A percentile compares a stretch with the other conserved stretches of the same genome.
These are phyloP conservation scores for Rosa lucieae DNA, from an alignment of 306 rosid genomes.

Conservation along the genomic window DNA sequence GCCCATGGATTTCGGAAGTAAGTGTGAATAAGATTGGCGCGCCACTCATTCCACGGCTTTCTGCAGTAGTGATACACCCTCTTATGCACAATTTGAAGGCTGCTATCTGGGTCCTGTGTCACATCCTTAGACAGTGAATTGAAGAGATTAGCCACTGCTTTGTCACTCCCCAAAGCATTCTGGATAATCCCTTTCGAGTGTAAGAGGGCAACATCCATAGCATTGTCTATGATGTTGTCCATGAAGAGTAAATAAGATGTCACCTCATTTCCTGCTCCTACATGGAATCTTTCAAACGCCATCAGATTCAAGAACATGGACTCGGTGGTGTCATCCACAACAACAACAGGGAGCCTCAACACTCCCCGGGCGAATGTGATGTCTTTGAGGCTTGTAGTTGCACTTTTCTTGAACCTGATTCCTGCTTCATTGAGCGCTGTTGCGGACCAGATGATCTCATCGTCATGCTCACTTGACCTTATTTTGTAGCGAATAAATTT, in stretches of 20 bases:
- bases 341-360: constrained; percentile 30
- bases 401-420: constrained; percentile 34
- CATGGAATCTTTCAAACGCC: constrained; percentile 52
- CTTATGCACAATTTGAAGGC: constrained; percentile 2
- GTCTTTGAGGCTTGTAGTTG: constrained; percentile 31
- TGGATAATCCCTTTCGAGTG: constrained; percentile 21
- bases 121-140: constrained; percentile 18
- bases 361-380: constrained; percentile 33
- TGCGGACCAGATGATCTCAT: constrained; percentile 35
- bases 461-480: neutral
- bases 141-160: constrained; percentile 28
- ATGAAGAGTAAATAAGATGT: constrained; percentile 44
- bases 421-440: constrained; percentile 47
- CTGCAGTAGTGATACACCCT: constrained; percentile 14
- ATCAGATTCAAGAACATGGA: constrained; percentile 41
- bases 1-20: constrained; percentile 40
- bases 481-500: neutral
- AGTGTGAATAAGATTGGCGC: constrained; percentile 21
- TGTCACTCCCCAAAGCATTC: constrained; percentile 41
- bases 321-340: constrained; percentile 37
- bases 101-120: neutral
- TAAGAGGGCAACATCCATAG: constrained; percentile 35
- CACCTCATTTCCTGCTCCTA: constrained; percentile 38
- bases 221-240: constrained; percentile 44
- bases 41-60: constrained; percentile 20